A percentile compares a stretch with the other conserved stretches of the same genome.
phyloP scores from a whole-genome alignment of 345 rosid genomes.

The Rhizophora mangle region DNA sequence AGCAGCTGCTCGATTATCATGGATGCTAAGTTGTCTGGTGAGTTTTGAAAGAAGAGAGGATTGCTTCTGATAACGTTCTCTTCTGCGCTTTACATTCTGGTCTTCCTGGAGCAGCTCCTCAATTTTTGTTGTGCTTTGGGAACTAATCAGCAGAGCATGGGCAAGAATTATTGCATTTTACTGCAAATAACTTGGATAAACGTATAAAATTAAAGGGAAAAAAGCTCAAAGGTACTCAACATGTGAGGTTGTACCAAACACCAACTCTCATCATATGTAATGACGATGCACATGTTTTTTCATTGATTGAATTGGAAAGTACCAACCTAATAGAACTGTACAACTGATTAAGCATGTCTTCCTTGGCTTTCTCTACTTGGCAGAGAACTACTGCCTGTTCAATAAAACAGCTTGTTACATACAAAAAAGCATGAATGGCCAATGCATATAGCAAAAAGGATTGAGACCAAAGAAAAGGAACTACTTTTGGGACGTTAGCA shows the following conservation, averaged over 20 bases:
- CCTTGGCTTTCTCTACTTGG: constrained; percentile 98
- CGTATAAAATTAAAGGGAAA: not conserved
- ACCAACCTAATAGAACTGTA: constrained; percentile 84
- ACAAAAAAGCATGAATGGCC: constrained; percentile 3
- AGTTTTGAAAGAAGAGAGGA: constrained; percentile 81
- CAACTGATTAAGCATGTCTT: constrained; percentile 95
- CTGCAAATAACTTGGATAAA: not conserved
- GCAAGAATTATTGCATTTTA: not conserved
- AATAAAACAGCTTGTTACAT: constrained; percentile 16
- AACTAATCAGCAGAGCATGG: constrained; percentile 36
- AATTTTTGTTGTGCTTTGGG: constrained; percentile 68
- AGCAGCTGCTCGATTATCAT: constrained; percentile 89
- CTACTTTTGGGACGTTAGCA: constrained; percentile 96
- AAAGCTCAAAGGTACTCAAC: not conserved
- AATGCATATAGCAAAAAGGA: not conserved
- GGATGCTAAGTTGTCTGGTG: constrained; percentile 77
- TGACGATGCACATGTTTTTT: not conserved
- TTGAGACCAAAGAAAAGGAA: constrained; percentile 10
- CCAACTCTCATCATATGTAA: not conserved
- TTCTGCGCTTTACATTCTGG: constrained; percentile 66
- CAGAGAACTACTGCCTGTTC: constrained; percentile 97
- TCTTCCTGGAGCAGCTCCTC: constrained; percentile 93
- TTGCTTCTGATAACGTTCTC: constrained; percentile 84
- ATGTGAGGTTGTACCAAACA: not conserved
- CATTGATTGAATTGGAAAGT: not conserved